Percentiles rank a stretch among this genome's conserved stretches.
phyloP scores from a whole-genome alignment of 1,284 basidiomycete genomes.

The Ganoderma boninense region DNA sequence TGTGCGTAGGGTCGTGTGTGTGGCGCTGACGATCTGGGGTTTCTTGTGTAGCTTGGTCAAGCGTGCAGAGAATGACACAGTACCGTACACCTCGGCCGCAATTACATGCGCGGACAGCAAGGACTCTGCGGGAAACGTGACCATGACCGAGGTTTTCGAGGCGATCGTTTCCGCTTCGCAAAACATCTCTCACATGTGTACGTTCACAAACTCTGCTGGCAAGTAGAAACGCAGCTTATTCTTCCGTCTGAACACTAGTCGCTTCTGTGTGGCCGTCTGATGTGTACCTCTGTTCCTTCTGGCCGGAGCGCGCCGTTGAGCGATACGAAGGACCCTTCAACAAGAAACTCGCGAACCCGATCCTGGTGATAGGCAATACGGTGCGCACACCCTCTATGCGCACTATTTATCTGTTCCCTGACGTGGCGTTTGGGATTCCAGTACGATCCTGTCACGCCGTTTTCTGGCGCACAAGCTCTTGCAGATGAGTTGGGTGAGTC shows the following conservation, averaged over 20 bases:
- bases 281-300: constrained; percentile 21
- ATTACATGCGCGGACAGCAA: constrained; percentile 29
- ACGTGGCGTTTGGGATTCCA: not conserved
- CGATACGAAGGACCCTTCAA: constrained; percentile 36
- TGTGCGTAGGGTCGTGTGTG: too few species aligned
- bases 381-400: not conserved
- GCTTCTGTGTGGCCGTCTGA: constrained; percentile 13
- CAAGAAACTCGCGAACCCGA: constrained; percentile 30
- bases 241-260: constrained; percentile 15
- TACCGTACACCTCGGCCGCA: constrained; percentile 13
- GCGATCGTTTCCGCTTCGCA: constrained; percentile 23
- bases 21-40: too few species aligned
- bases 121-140: constrained; percentile 19
- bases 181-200: constrained; percentile 32
- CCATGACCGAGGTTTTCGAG: constrained; percentile 30
- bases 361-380: constrained; percentile 34
- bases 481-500: constrained; percentile 26
- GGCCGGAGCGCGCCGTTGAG: constrained; percentile 35
- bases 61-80: constrained; percentile 5
- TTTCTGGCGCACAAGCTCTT: constrained; percentile 26
- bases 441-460: constrained; percentile 33
- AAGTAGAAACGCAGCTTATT: not conserved
- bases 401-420: too few species aligned
- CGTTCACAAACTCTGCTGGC: not conserved
- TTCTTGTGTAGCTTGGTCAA: not conserved